phyloP scores from a whole-genome alignment of 2,329 filamentous ascomycete genomes.

The Phyllosticta citribraziliensis region DNA sequence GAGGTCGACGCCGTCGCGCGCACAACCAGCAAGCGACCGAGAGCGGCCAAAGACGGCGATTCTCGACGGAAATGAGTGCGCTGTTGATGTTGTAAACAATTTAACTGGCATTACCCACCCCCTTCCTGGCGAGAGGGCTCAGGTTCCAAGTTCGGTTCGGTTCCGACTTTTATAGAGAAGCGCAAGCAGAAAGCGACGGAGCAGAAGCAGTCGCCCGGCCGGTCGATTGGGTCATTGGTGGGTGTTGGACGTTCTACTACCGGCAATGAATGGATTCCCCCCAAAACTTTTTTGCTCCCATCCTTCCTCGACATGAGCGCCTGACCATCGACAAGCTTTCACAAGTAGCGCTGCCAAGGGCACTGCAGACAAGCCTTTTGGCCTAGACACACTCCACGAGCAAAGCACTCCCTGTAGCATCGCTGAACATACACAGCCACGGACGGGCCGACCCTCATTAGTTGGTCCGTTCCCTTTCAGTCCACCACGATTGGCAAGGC shows the following conservation, averaged over 20 bases:
- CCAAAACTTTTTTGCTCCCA: background rate
- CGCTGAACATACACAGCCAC: too few species aligned
- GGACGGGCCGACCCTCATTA: too few species aligned
- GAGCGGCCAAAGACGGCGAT: background rate
- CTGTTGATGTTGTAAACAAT: constrained; percentile 22
- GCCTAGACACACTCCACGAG: too few species aligned
- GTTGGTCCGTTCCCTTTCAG: too few species aligned
- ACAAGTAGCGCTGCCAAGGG: too few species aligned
- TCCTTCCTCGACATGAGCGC: too few species aligned
- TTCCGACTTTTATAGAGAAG: constrained; percentile 9
- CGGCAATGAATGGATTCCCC: background rate
- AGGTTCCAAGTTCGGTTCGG: constrained; percentile 5
- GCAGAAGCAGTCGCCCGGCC: background rate
- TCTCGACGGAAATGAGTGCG: constrained; percentile 4
- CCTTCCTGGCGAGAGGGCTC: constrained; percentile 8
- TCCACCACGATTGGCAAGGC: too few species aligned
- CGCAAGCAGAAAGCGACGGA: background rate
- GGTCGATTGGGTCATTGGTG: background rate
- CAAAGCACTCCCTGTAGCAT: too few species aligned
- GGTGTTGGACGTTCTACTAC: background rate
- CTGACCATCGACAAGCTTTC: too few species aligned
- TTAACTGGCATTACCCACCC: constrained; percentile 28
- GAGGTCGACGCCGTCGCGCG: background rate
- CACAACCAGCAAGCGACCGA: background rate
- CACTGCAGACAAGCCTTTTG: too few species aligned